Evolutionary conservation across 345 rosid species (phyloP).

Genomic region (Gynandropsis gynandra): DNA sequence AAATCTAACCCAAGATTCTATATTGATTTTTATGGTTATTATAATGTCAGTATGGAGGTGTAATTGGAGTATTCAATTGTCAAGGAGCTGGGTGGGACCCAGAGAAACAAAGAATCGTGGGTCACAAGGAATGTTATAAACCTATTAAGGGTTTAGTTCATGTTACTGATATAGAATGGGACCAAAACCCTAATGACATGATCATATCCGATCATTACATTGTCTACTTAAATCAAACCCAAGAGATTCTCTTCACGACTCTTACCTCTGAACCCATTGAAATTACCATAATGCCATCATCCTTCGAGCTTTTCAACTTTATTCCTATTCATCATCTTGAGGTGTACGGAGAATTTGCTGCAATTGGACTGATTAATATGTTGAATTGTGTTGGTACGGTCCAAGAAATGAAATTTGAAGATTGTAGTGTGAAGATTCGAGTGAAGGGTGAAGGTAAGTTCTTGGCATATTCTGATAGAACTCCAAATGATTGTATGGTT

Average conservation of each 20-base stretch:
- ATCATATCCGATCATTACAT: conserved; percentile 30
- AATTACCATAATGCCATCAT: conserved; percentile 49
- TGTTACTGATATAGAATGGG: conserved; percentile 73
- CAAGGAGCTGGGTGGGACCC: conserved; percentile 94
- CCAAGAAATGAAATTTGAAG: conserved; percentile 31
- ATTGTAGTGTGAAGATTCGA: conserved; percentile 23
- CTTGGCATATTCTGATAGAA: conserved; percentile 47
- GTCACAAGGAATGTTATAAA: conserved; percentile 60
- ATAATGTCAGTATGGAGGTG: conserved; percentile 60
- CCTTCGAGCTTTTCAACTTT: conserved; percentile 71
- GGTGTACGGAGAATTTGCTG: conserved; percentile 39
- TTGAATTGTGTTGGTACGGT: conserved; percentile 72
- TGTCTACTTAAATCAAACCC: conserved; percentile 51
- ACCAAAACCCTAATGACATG: conserved; percentile 39
- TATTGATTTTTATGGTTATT: too few relatives aligned
- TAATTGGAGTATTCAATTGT: conserved; percentile 86
- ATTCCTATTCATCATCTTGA: conserved; percentile 52
- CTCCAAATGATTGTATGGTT: conserved; percentile 46
- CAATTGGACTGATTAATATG: conserved; percentile 63
- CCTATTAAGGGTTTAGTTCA: conserved; percentile 45
- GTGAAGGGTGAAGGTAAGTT: conserved; percentile 68
- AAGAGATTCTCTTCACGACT: conserved; percentile 29
- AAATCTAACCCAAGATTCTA: too few relatives aligned
- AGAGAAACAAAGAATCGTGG: conserved; percentile 44
- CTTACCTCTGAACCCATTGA: conserved; percentile 36